Evolutionary conservation across 441 rosid species (phyloP), one percentile per base, ranked within the genome.

Genomic region (Metrosideros polymorpha): DNA sequence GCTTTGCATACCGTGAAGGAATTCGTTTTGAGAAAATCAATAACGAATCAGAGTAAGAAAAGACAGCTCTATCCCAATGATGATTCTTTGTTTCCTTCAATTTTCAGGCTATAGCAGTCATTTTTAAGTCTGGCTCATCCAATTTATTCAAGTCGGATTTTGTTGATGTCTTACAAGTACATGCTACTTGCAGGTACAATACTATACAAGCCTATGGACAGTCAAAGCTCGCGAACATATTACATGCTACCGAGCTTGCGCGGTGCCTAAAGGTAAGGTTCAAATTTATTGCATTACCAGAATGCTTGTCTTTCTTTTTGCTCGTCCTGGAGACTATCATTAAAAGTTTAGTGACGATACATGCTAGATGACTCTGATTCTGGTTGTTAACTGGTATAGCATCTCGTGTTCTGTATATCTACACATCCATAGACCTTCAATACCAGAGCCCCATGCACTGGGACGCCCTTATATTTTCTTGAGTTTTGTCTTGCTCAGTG

Each of bases 1-100:
- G 77, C n/a, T 85, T 88, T 49, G 42, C 89, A 63, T 88, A 89
- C 75, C 77, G 27, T 2, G 91, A 76, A 86, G 91, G 89, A 56
- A 86, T 89, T 71, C 86, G 88, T 19, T 89, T 89, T 42, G 87
- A 84, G 56, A 85, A 45, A 83, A 86, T 87, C 75, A 88, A 63
- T 79, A 84, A 84, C 1, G 57, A 83, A 79, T 83, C 84, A 52
- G 83, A 85, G 87, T 85, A 85, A 32, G 25, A 71, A 29, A 43
- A 4, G 42, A 57, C 24, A 82, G 63, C 59, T 59, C 43, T 59
- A 9, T 25, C 35, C 30, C 14, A 24, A 82, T 24, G 15, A 51
- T 50, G 42, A 18, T 54, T 45, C 30, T 82, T 30, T 82, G 35
- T n/a, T 59, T 25, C 35, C 84, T n/a, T 49, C 1, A 6, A 12